Conservation (phyloP, 192 early-diverging fungal genomes). For the Coemansia reversa region DNA sequence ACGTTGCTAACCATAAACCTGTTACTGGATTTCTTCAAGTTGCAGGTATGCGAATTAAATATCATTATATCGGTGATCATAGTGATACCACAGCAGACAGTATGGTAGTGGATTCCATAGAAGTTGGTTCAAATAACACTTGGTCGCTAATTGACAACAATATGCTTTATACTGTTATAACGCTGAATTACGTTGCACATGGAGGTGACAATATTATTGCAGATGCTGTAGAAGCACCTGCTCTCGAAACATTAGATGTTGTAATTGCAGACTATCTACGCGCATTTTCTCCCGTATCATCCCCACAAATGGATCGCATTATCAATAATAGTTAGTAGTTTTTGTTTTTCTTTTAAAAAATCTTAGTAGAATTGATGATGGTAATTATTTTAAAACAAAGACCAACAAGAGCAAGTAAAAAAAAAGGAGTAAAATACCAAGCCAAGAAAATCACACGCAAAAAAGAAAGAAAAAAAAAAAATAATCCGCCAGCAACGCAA, state of each 20-base stretch:
- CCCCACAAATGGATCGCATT: neutral
- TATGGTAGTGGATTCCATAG: slow-evolving; percentile 13
- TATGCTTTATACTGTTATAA: slow-evolving; percentile 54
- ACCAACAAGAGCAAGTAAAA: neutral
- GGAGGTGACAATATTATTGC: slow-evolving; percentile 63
- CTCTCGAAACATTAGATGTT: slow-evolving; percentile 19
- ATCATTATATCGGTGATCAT: slow-evolving; percentile 1
- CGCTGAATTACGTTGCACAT: slow-evolving; percentile 58
- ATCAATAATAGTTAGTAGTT: neutral
- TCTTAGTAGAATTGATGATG: neutral
- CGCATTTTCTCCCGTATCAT: slow-evolving; percentile 12
- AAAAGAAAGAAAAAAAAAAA: neutral
- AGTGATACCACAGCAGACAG: slow-evolving; percentile 5
- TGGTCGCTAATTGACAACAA: slow-evolving; percentile 39
- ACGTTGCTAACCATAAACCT: slow-evolving; percentile 30
- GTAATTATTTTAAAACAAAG: neutral
- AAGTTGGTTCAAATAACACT: slow-evolving; percentile 23
- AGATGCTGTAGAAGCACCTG: slow-evolving; percentile 16
- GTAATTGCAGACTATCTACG: slow-evolving; percentile 48
- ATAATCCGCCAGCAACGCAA: neutral
- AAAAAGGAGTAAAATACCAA: neutral
- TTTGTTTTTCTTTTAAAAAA: neutral
- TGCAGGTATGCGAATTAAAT: slow-evolving; percentile 51
- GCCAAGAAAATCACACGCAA: neutral
- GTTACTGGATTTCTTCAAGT: slow-evolving; percentile 60